Conservation (phyloP, 2,329 filamentous ascomycete genomes). For the Phyllosticta ampelicida region DNA sequence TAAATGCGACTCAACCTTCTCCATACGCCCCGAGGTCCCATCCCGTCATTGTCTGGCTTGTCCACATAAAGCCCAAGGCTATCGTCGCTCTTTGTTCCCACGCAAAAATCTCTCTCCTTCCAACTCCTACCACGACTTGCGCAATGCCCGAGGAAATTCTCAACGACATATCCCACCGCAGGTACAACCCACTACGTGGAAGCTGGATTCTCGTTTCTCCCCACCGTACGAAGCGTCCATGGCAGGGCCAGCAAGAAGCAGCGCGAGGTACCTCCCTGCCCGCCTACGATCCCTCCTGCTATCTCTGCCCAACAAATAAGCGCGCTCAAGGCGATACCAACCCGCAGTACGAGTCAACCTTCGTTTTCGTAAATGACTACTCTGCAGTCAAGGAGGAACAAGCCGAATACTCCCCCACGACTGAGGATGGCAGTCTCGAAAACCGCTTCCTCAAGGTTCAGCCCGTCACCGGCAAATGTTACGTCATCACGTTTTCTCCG, state of each 20-base stretch:
- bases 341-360: slow-evolving; percentile 75
- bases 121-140: background rate
- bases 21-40: background rate
- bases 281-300: slow-evolving; percentile 76
- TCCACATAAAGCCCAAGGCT: slow-evolving; percentile 1
- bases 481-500: slow-evolving; percentile 88
- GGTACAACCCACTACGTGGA: slow-evolving; percentile 83
- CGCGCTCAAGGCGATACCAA: slow-evolving; percentile 81
- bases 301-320: slow-evolving; percentile 84
- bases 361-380: slow-evolving; percentile 95
- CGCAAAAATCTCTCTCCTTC: background rate
- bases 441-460: slow-evolving; percentile 70
- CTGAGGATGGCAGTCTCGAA: slow-evolving; percentile 48
- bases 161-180: slow-evolving; percentile 91
- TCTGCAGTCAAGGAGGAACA: slow-evolving; percentile 93
- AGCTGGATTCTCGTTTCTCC: slow-evolving; percentile 92
- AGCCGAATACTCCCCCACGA: slow-evolving; percentile 55
- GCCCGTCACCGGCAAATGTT: slow-evolving; percentile 88
- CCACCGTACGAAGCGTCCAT: slow-evolving; percentile 91
- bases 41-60: slow-evolving; percentile 1
- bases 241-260: slow-evolving; percentile 58
- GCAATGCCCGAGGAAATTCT: slow-evolving; percentile 46
- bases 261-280: slow-evolving; percentile 46
- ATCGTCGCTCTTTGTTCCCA: background rate
- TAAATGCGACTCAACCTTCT: slow-evolving; percentile 4